phyloP scores from a whole-genome alignment of 164 flowering plant genomes.

The Buxus sempervirens region DNA sequence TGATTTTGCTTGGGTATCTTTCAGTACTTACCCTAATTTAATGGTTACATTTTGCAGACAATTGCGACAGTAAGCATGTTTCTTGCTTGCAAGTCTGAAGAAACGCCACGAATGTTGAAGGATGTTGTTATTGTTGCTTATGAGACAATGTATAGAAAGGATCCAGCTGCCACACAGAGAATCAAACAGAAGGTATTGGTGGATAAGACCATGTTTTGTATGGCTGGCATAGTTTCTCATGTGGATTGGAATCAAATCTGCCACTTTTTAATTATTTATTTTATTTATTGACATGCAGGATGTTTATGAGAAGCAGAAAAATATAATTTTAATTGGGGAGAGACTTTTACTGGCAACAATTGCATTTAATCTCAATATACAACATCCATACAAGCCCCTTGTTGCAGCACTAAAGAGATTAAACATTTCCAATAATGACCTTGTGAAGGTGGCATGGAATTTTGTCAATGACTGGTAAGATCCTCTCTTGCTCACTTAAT shows the following conservation, averaged over 20 bases:
- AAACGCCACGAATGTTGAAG: slow-evolving; percentile 46
- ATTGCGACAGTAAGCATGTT: slow-evolving; percentile 63
- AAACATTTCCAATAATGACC: slow-evolving; percentile 27
- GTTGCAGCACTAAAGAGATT: slow-evolving; percentile 52
- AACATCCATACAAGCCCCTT: slow-evolving; percentile 63
- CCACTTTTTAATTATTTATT: no score
- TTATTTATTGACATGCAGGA: slow-evolving; percentile 35
- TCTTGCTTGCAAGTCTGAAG: slow-evolving; percentile 64
- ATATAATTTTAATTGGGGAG: slow-evolving; percentile 49
- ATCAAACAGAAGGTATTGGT: slow-evolving; percentile 46
- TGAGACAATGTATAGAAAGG: slow-evolving; percentile 41
- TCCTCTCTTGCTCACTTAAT: neutral
- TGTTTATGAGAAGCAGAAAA: slow-evolving; percentile 53
- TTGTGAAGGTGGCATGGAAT: slow-evolving; percentile 64
- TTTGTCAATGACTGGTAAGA: slow-evolving; percentile 66
- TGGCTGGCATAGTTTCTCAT: slow-evolving; percentile 2
- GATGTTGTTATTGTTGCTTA: slow-evolving; percentile 55
- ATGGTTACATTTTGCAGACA: slow-evolving; percentile 33
- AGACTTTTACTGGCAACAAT: slow-evolving; percentile 46
- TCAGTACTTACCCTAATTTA: neutral
- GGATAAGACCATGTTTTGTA: slow-evolving; percentile 1
- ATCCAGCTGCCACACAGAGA: slow-evolving; percentile 46
- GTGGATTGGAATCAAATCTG: neutral
- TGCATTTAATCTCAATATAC: slow-evolving; percentile 56
- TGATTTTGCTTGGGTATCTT: neutral